phyloP scores from a whole-genome alignment of 2,329 filamentous ascomycete species.

The Aspergillus hortae region DNA sequence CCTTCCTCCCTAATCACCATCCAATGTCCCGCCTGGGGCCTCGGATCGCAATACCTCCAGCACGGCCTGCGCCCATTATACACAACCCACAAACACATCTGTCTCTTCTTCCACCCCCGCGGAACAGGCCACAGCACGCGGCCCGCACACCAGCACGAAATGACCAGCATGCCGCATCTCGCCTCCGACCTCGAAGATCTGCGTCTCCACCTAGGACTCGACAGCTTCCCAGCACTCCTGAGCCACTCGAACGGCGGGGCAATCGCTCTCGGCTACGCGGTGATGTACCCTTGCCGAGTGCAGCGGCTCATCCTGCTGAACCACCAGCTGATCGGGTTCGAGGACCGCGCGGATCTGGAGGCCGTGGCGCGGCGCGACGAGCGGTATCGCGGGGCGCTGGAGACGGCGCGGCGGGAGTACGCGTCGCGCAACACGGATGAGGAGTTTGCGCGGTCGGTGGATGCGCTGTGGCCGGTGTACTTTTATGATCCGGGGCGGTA shows the following conservation, averaged over 20 bases:
- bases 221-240: conserved; percentile 15
- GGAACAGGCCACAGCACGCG: conserved; percentile 16
- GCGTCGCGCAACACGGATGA: conserved; percentile 10
- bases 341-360: background rate
- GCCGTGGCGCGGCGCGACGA: background rate
- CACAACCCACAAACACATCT: conserved; percentile 9
- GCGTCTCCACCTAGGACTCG: conserved; percentile 18
- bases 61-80: conserved; percentile 13
- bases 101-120: conserved; percentile 25
- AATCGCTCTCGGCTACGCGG: conserved; percentile 26
- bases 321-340: conserved; percentile 20
- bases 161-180: conserved; percentile 15
- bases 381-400: background rate
- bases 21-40: conserved; percentile 24
- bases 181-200: conserved; percentile 22
- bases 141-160: conserved; percentile 3
- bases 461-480: conserved; percentile 20
- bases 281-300: conserved; percentile 19
- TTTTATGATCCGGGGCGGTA: conserved; percentile 19
- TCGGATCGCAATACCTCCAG: conserved; percentile 21
- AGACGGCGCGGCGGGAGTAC: background rate
- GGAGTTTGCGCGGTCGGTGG: conserved; percentile 15
- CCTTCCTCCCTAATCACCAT: conserved; percentile 5
- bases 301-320: conserved; percentile 21
- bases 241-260: conserved; percentile 27